These are phyloP conservation scores for Purshia tridentata DNA, from an alignment of 306 rosid species.

Conservation along the genomic window DNA sequence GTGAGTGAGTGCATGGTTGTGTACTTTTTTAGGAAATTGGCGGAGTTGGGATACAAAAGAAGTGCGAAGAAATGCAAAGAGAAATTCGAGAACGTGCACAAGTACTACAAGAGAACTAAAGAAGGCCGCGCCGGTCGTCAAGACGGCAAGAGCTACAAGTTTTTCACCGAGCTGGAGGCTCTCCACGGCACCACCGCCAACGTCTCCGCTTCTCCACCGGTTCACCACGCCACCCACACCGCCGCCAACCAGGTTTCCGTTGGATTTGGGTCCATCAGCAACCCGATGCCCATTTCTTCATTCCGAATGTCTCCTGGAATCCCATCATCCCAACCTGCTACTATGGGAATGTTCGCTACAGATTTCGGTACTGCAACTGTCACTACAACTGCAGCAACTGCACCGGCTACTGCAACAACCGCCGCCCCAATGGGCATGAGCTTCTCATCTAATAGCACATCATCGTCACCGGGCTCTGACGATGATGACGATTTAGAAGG, in stretches of 20 bases:
- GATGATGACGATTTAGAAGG: slow-evolving; percentile 26
- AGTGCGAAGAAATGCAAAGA: slow-evolving; percentile 54
- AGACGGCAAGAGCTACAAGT: slow-evolving; percentile 53
- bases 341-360: no score
- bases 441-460: slow-evolving; percentile 44
- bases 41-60: slow-evolving; percentile 38
- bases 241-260: background rate
- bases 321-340: slow-evolving; percentile 3
- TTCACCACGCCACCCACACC: background rate
- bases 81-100: slow-evolving; percentile 51
- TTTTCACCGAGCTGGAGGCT: slow-evolving; percentile 50
- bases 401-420: background rate
- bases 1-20: background rate
- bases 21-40: slow-evolving; percentile 36
- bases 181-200: slow-evolving; percentile 31
- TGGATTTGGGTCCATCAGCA: slow-evolving; percentile 32
- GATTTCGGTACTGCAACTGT: no score
- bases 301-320: slow-evolving; percentile 6
- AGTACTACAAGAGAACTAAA: slow-evolving; percentile 48
- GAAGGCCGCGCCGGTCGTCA: slow-evolving; percentile 54
- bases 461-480: slow-evolving; percentile 30
- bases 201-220: slow-evolving; percentile 9
- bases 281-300: slow-evolving; percentile 41
- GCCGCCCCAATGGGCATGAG: slow-evolving; percentile 13
- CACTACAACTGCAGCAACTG: background rate